Evolutionary conservation across 208 protist genomes (phyloP).

Genomic region (Trypanosoma avium): DNA sequence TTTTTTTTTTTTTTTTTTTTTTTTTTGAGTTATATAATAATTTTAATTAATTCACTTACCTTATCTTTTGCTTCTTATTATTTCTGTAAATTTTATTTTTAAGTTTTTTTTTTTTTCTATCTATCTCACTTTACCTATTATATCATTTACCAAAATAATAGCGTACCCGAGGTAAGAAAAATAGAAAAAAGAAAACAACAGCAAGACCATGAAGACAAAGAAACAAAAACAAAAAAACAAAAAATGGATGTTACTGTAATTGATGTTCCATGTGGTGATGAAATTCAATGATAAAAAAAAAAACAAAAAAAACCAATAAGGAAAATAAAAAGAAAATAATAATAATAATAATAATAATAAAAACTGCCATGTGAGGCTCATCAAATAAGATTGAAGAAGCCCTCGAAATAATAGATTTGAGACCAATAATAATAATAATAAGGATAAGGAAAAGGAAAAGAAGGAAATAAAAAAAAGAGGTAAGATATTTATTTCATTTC

Average conservation of each 20-base stretch:
- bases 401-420: constrained; percentile 1
- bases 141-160: too few relatives aligned
- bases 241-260: constrained; percentile 15
- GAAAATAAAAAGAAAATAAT: not conserved
- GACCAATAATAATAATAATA: constrained; percentile 14
- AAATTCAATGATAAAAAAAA: constrained; percentile 1
- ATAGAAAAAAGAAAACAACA: constrained; percentile 1
- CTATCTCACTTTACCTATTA: too few relatives aligned
- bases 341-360: constrained; percentile 12
- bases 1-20: not conserved
- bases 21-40: too few relatives aligned
- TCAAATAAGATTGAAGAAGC: not conserved
- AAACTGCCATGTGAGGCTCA: too few relatives aligned
- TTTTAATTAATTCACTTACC: too few relatives aligned
- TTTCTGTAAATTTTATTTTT: too few relatives aligned
- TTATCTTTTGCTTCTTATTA: too few relatives aligned
- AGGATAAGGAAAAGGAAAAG: not conserved
- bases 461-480: constrained; percentile 17
- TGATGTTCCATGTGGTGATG: too few relatives aligned
- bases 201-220: not conserved
- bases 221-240: constrained; percentile 14
- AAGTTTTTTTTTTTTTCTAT: too few relatives aligned
- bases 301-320: not conserved
- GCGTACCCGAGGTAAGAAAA: too few relatives aligned
- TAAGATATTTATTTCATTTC: too few relatives aligned